Percentiles rank a stretch among this genome's conserved stretches.
Evolutionary conservation across 805 yeast genomes (phyloP).

Genomic region (Starmerella etchellsii): DNA sequence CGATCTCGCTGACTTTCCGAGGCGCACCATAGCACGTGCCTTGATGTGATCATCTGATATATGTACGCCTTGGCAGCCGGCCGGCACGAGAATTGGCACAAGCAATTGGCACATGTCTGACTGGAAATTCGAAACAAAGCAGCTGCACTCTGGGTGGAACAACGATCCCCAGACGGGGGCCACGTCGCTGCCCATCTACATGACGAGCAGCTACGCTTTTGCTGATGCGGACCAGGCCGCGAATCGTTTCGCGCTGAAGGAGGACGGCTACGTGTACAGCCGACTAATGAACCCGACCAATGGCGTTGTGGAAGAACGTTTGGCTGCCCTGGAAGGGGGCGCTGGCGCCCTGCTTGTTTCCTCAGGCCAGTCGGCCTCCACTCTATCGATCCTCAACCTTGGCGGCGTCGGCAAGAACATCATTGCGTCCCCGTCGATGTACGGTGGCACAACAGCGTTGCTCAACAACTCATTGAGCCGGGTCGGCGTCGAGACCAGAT

Average conservation of each 20-base stretch:
- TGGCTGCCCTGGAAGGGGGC: constrained; percentile 89
- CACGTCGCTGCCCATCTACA: constrained; percentile 88
- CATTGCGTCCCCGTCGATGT: constrained; percentile 70
- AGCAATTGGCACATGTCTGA: neutral
- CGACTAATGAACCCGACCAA: constrained; percentile 88
- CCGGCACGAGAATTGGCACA: neutral
- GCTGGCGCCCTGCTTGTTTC: constrained; percentile 78
- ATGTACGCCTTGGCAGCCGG: neutral
- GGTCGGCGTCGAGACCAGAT: constrained; percentile 73
- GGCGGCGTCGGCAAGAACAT: constrained; percentile 67
- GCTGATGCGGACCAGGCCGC: constrained; percentile 87
- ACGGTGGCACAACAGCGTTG: constrained; percentile 95
- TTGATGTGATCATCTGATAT: too few relatives aligned
- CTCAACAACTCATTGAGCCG: constrained; percentile 85
- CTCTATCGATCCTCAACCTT: constrained; percentile 50
- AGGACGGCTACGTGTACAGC: constrained; percentile 76
- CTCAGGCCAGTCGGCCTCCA: constrained; percentile 94
- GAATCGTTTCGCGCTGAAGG: constrained; percentile 70
- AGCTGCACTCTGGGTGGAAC: constrained; percentile 89
- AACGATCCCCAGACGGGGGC: constrained; percentile 52
- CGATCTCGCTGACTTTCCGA: too few relatives aligned
- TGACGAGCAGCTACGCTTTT: constrained; percentile 81
- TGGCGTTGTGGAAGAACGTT: constrained; percentile 79
- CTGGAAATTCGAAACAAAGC: constrained; percentile 52
- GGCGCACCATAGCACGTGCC: too few relatives aligned